Base-by-base conservation (phyloP, 768 basidiomycete genomes). In the Panaeolus cyanescens region DNA sequence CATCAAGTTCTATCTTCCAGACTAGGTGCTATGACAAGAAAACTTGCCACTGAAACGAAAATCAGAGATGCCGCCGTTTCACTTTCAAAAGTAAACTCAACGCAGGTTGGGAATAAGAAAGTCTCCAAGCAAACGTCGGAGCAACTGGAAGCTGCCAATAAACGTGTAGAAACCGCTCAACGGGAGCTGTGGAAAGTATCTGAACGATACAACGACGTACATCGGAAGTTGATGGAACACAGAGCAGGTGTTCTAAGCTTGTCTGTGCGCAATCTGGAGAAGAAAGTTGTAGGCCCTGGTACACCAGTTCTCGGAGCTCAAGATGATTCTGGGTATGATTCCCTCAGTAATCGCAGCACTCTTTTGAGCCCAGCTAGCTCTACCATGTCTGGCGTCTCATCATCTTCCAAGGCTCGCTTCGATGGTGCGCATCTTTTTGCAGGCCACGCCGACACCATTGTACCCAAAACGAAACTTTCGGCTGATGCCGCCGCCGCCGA, bases 351-450 rank as follows among this genome's bases (percentile, higher is more conserved):
- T 64, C 74, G 80, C 32, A 84, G 74, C 60, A 81, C 84, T 2
- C 75, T 82, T 17, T 76, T 84, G 66, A 86, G 84, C 66, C 83
- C 85, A 4, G 68, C 72, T 25, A 60, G 68, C 53, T 62, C 64
- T 17, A 80, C 81, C 28, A 73, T 75, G 20, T 75, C 79, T 28
- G 82, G 80, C 45, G 63, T 73, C 13, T 73, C 77, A 1, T 73
- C 80, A 12, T 75, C 84, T 5, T 75, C 81, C n/a, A 80, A 78
- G 39, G 66, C 77, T 8, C 85, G 85, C 36, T 95, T 95, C 70
- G 91, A 92, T 58, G 92, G 92, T 12, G 86, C 89, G 0, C 92
- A 94, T 75, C 79, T 95, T 57, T 94, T 94, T 64, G 91, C 94
- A 0, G 93, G 93, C 0, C 90, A 94, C 65, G 85, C 83, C 3